Conservation (phyloP, 148 eudicot genomes). For the Salicornia ramosissima region DNA sequence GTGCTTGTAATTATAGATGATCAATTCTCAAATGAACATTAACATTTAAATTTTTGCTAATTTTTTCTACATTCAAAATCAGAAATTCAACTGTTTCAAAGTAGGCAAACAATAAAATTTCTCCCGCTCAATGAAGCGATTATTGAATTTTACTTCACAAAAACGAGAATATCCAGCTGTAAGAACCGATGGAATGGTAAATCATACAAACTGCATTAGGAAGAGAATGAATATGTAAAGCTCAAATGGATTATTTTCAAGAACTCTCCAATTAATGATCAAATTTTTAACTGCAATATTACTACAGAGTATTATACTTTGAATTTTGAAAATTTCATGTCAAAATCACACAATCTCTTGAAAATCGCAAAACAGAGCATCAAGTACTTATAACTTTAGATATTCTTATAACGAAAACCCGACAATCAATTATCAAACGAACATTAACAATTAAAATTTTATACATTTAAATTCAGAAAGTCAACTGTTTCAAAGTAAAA, state of each 20-base stretch:
- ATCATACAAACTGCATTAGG: neutral
- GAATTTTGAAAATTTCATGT: no score
- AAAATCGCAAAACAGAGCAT: slow-evolving; percentile 8
- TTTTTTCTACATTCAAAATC: no score
- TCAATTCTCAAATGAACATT: no score
- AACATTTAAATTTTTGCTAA: no score
- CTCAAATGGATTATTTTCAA: neutral
- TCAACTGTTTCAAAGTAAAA: no score
- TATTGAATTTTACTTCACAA: neutral
- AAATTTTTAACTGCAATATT: neutral
- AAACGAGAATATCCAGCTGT: neutral
- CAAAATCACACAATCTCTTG: neutral
- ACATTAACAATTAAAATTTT: no score
- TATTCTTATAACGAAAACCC: no score
- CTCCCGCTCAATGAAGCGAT: neutral
- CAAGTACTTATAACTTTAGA: neutral
- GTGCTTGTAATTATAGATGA: no score
- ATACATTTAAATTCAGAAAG: neutral
- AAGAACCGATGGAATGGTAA: neutral
- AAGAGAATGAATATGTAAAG: neutral
- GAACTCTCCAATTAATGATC: neutral
- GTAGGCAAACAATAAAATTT: no score
- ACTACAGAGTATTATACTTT: no score
- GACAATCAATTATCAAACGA: no score
- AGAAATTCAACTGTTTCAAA: no score